Base-by-base conservation (phyloP, 1,284 basidiomycete species). In the Cutaneotrichosporon daszewskae region DNA sequence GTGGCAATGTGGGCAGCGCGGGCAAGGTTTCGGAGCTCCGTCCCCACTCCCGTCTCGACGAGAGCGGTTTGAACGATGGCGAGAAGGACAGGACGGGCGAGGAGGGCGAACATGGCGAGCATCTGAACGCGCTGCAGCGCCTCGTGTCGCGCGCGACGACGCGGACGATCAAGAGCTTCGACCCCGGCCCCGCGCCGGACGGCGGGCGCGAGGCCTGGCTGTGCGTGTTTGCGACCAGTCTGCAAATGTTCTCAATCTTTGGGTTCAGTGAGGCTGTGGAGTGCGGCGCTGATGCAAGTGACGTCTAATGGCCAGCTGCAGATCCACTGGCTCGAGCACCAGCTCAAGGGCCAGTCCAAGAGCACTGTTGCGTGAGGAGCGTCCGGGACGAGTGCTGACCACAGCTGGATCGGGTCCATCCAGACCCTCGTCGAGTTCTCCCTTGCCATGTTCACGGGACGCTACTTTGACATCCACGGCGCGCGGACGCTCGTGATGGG, bases 231-330 rank as follows among this genome's bases (percentile, higher is more conserved):
- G 57, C 64, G 9, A 45, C 43, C 10, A 62, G 65, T 38, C 57
- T 68, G 22, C 50, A 64, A 4, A 39, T 64, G 20, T 69, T 71
- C 42, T 61, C 58, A 22, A 48, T 66, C 13, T 66, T 68, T 40
- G 68, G 68, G 3, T 62, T 69, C 34, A 50, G 67, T 69, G 47
- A 55, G 67, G 35, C 12, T 3, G 18, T 12, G 5, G 11, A 14
- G 23, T 10, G 5, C 4, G 8, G 5, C 13, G 22, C 43, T 45
- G 18, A 39, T 37, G 8, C 10, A 38, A 62, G 64, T 66, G 19
- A 70, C 59, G 5, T 49, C 51, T 16, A 62, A 64, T 37, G 68
- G 68, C 1, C 60, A 65, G 39, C 51, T 70, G 36, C 55, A 64
- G 33, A 41, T 38, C 5, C 66, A 66, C 46, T 71, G 67, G 35